Conservation (phyloP, 108 stramenopile genomes). For the Stephanodiscus triporus region DNA sequence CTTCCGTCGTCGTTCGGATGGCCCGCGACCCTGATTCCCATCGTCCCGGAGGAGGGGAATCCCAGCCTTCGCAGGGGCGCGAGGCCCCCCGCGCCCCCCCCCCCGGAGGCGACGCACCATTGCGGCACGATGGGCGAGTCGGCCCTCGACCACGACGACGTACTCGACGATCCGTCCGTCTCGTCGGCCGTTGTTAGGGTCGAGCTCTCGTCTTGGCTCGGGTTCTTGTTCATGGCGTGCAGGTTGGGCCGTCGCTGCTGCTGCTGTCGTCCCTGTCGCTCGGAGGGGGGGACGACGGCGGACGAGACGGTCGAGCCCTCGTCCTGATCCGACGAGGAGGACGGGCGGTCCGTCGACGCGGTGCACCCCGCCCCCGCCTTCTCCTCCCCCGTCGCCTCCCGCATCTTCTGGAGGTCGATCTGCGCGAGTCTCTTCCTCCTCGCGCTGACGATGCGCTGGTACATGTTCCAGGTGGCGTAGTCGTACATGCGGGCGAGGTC, state of each 20-base stretch:
- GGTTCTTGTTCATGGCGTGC: neutral
- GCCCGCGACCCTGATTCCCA: neutral
- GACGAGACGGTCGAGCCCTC: neutral
- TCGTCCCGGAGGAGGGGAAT: neutral
- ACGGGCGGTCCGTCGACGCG: neutral
- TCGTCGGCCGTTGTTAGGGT: constrained; percentile 11
- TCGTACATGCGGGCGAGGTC: constrained; percentile 33
- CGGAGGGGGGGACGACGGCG: neutral
- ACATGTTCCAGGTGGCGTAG: constrained; percentile 40
- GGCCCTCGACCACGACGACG: constrained; percentile 10
- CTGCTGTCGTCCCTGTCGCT: neutral
- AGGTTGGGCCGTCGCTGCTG: neutral
- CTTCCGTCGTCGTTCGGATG: neutral
- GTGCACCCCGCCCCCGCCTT: neutral
- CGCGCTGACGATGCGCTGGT: constrained; percentile 33
- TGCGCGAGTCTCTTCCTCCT: constrained; percentile 8
- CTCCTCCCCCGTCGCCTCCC: constrained; percentile 1
- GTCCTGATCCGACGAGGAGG: neutral
- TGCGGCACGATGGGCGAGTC: constrained; percentile 4
- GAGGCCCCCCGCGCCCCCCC: neutral
- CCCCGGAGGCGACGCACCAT: too few species aligned
- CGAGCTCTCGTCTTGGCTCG: neutral
- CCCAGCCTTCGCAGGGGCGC: neutral
- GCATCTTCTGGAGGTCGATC: neutral
- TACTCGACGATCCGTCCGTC: constrained; percentile 1